A percentile compares a stretch with the other conserved stretches of the same genome.
These are phyloP conservation scores for Neoboletus subvelutipes DNA, from an alignment of 768 basidiomycete genomes.

Conservation along the genomic window DNA sequence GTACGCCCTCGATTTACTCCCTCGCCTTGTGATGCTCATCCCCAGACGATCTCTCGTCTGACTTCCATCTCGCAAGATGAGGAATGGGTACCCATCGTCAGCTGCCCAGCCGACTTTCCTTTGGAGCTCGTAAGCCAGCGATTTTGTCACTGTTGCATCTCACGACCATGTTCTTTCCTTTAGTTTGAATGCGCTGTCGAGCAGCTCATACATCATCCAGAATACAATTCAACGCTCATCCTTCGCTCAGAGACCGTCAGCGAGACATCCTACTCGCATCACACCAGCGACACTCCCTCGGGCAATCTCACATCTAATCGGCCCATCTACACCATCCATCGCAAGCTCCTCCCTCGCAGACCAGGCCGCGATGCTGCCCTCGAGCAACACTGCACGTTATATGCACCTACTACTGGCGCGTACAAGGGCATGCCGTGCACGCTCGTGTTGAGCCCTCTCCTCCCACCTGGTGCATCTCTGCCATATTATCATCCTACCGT, in stretches of 20 bases:
- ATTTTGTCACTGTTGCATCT: background rate
- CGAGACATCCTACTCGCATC: conserved; percentile 34
- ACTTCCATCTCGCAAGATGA: conserved; percentile 4
- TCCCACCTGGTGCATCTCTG: conserved; percentile 43
- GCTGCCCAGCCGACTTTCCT: conserved; percentile 44
- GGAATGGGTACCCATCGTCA: conserved; percentile 36
- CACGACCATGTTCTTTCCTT: background rate
- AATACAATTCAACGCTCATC: conserved; percentile 90
- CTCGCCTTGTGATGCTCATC: conserved; percentile 14
- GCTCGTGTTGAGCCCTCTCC: conserved; percentile 62
- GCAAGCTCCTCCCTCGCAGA: conserved; percentile 73
- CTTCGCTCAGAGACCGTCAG: conserved; percentile 71
- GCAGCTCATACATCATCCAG: conserved; percentile 83
- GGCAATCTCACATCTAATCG: conserved; percentile 36
- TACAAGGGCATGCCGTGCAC: conserved; percentile 30
- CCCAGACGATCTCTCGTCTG: conserved; percentile 3
- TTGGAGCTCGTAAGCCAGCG: conserved; percentile 39
- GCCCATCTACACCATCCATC: conserved; percentile 54
- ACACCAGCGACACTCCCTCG: conserved; percentile 32
- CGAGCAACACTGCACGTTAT: conserved; percentile 80
- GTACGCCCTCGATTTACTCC: conserved; percentile 28
- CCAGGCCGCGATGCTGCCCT: conserved; percentile 72
- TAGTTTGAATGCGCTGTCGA: conserved; percentile 74
- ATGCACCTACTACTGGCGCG: conserved; percentile 33
- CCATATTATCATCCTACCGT: conserved; percentile 94